Conservation (phyloP, 2,329 filamentous ascomycete species). For the Teratosphaeria pseudoeucalypti region DNA sequence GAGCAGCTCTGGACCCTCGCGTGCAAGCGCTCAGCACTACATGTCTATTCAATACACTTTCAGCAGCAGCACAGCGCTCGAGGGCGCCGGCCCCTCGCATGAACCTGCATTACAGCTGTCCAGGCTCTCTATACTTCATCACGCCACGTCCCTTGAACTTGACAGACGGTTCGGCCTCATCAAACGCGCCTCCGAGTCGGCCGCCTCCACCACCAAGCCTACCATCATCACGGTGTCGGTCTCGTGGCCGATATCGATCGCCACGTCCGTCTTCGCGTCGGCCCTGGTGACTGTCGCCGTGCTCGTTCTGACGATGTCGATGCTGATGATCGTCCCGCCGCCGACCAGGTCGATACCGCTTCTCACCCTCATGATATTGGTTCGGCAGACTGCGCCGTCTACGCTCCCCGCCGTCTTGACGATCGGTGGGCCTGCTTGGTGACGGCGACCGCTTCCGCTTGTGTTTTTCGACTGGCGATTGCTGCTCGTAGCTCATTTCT, state of each 20-base stretch:
- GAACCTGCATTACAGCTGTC: background rate
- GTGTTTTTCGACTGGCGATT: constrained; percentile 22
- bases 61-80: background rate
- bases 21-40: background rate
- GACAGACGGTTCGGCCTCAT: constrained; percentile 23
- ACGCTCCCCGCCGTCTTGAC: constrained; percentile 13
- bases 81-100: background rate
- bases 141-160: constrained; percentile 32
- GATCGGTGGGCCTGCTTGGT: constrained; percentile 19
- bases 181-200: constrained; percentile 12
- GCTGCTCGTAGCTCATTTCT: constrained; percentile 13
- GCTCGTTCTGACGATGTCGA: constrained; percentile 3
- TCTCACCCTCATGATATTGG: constrained; percentile 22
- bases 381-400: constrained; percentile 29
- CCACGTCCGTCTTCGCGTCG: constrained; percentile 9
- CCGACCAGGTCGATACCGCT: constrained; percentile 21
- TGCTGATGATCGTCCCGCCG: constrained; percentile 14
- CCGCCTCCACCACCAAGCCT: constrained; percentile 24
- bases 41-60: background rate
- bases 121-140: constrained; percentile 21
- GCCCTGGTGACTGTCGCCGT: constrained; percentile 8
- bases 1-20: too few species aligned
- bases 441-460: constrained; percentile 27
- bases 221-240: constrained; percentile 25
- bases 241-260: constrained; percentile 15